A percentile compares a stretch with the other conserved stretches of the same genome.
These are phyloP conservation scores for Silene coronaria DNA, from an alignment of 179 eudicot species.

Conservation along the genomic window DNA sequence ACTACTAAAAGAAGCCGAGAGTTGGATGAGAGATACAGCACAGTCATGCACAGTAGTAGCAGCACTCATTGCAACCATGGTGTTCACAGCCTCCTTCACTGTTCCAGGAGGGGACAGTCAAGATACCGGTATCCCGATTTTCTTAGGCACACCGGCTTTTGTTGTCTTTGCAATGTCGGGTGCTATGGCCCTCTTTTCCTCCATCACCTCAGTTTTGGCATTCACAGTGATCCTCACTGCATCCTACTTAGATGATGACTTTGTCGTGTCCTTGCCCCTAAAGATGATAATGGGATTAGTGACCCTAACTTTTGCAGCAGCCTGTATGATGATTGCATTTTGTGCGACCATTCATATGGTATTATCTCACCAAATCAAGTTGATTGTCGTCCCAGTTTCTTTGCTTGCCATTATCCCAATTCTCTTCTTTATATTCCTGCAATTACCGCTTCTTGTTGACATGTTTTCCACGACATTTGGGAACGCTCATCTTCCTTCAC, in stretches of 20 bases:
- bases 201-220: constrained; percentile 16
- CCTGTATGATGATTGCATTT: constrained; percentile 22
- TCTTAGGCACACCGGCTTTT: constrained; percentile 3
- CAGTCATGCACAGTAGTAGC: constrained; percentile 24
- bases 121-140: constrained; percentile 18
- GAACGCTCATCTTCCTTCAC: constrained; percentile 19
- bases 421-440: constrained; percentile 14
- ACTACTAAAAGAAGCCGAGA: constrained; percentile 17
- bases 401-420: constrained; percentile 15
- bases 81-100: constrained; percentile 24
- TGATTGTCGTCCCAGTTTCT: constrained; percentile 15
- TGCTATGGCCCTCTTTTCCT: constrained; percentile 25
- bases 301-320: constrained; percentile 20
- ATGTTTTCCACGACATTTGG: constrained; percentile 14
- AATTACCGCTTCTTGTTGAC: constrained; percentile 20
- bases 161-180: constrained; percentile 17
- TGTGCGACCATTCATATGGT: constrained; percentile 17
- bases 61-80: constrained; percentile 23
- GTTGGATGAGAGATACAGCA: constrained; percentile 21
- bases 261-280: constrained; percentile 10
- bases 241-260: constrained; percentile 16
- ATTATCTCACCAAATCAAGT: constrained; percentile 7
- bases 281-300: constrained; percentile 20
- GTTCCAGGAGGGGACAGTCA: constrained; percentile 23
- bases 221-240: constrained; percentile 27